Percentiles rank a stretch among this genome's conserved stretches.
These are phyloP conservation scores for Nigrospora oryzae DNA, from an alignment of 2,329 filamentous ascomycete genomes.

Conservation along the genomic window DNA sequence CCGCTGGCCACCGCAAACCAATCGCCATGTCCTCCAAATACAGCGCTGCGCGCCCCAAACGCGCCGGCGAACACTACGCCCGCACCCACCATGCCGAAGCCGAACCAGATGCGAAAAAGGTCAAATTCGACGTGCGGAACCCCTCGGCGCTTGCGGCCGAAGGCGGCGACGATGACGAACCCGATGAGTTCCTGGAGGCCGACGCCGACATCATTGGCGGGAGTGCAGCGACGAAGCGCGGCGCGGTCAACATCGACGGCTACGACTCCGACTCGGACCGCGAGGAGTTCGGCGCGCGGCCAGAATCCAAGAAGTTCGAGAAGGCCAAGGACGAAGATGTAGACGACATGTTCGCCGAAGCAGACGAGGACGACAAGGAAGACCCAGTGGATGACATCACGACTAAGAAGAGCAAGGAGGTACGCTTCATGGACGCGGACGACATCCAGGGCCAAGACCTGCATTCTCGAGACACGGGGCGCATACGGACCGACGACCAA, in stretches of 20 bases:
- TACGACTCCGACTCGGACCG: conserved; percentile 93
- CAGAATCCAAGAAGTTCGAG: conserved; percentile 20
- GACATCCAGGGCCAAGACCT: conserved; percentile 74
- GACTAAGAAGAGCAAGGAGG: conserved; percentile 55
- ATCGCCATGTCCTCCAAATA: conserved; percentile 45
- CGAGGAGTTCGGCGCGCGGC: conserved; percentile 43
- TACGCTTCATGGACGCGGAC: conserved; percentile 48
- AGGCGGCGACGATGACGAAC: conserved; percentile 44
- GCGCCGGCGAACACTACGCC: conserved; percentile 72
- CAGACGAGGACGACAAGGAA: conserved; percentile 51
- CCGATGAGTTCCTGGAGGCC: conserved; percentile 69
- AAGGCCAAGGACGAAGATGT: conserved; percentile 47
- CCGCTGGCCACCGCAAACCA: too few relatives aligned
- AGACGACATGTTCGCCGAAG: conserved; percentile 78
- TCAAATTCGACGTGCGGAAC: conserved; percentile 90
- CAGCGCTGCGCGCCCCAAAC: conserved; percentile 69
- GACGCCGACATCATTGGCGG: conserved; percentile 92
- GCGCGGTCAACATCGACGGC: conserved; percentile 91
- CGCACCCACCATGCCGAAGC: conserved; percentile 60
- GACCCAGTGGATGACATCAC: conserved; percentile 37
- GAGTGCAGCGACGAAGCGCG: conserved; percentile 70
- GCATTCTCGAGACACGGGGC: conserved; percentile 64
- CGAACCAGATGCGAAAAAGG: conserved; percentile 57
- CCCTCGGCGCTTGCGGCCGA: conserved; percentile 86
- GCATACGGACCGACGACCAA: conserved; percentile 53